phyloP scores from a whole-genome alignment of 495 filamentous ascomycete species.

The Neurospora sp. region DNA sequence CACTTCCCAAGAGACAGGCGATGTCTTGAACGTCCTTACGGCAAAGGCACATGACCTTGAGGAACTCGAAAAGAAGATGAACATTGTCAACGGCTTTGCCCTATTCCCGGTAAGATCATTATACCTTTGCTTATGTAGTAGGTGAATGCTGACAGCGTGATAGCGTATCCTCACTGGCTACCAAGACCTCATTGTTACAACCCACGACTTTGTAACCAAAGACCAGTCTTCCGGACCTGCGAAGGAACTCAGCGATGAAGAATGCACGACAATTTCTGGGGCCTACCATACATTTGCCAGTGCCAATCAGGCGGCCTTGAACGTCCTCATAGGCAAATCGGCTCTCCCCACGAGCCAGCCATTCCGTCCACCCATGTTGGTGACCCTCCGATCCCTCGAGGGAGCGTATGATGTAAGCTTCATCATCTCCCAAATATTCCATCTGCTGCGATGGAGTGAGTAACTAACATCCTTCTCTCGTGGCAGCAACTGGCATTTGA shows the following conservation, averaged over 20 bases:
- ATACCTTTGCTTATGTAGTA: no score
- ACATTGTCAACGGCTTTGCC: no score
- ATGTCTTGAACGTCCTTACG: slow-evolving; percentile 9
- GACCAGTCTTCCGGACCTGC: not conserved
- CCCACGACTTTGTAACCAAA: no score
- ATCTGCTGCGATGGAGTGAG: not conserved
- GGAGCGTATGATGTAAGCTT: slow-evolving; percentile 17
- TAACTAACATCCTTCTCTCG: not conserved
- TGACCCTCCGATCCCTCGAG: slow-evolving; percentile 8
- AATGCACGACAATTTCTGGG: slow-evolving; percentile 6
- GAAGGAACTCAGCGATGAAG: not conserved
- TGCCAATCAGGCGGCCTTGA: slow-evolving; percentile 16
- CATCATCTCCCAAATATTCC: not conserved
- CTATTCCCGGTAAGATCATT: no score
- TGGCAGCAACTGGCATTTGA: not conserved
- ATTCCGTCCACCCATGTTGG: no score
- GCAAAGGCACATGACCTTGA: slow-evolving; percentile 4
- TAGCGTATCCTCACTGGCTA: no score
- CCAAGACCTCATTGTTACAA: no score
- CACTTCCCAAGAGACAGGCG: slow-evolving; percentile 2
- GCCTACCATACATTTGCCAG: slow-evolving; percentile 13
- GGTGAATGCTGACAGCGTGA: no score
- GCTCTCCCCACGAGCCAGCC: no score
- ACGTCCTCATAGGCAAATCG: slow-evolving; percentile 22
- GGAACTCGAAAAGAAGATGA: no score